Evolutionary conservation across 768 basidiomycete species (phyloP).

Genomic region (Gyrodon lividus): DNA sequence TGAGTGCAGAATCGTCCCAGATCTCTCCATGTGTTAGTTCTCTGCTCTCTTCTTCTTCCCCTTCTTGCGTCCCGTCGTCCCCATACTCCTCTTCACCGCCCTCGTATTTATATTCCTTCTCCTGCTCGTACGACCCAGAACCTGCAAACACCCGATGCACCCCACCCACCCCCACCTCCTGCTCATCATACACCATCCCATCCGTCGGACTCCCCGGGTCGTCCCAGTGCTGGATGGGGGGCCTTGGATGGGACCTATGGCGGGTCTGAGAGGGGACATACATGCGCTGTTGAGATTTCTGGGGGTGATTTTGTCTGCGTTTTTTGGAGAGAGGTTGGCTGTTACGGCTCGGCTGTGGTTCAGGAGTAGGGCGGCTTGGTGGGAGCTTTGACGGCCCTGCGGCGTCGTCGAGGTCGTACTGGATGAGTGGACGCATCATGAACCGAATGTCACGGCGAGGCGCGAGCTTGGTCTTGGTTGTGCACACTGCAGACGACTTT

Average conservation of each 20-base stretch:
- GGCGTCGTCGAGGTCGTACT: conserved; percentile 26
- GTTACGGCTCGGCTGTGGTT: neutral
- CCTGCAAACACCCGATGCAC: too few species aligned
- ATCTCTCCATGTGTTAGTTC: conserved; percentile 71
- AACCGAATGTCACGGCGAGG: neutral
- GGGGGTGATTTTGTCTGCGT: conserved; percentile 35
- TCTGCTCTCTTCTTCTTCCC: conserved; percentile 53
- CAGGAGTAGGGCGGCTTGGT: neutral
- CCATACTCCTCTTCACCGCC: conserved; percentile 19
- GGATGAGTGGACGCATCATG: conserved; percentile 28
- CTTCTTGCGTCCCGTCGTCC: conserved; percentile 30
- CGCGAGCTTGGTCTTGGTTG: neutral
- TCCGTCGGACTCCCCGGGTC: conserved; percentile 32
- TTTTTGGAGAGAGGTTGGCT: conserved; percentile 49
- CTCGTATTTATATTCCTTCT: conserved; percentile 23
- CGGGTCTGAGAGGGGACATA: too few species aligned
- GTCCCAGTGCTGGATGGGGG: conserved; percentile 43
- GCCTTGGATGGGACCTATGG: conserved; percentile 6
- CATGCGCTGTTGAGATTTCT: neutral
- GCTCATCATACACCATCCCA: conserved; percentile 34
- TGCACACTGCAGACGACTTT: too few species aligned
- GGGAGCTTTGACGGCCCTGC: conserved; percentile 10
- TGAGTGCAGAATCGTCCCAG: conserved; percentile 84
- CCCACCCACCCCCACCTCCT: conserved; percentile 2
- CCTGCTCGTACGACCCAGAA: neutral